A percentile compares a stretch with the other conserved stretches of the same genome.
phyloP scores from a whole-genome alignment of 2,329 filamentous ascomycete genomes.

The Sporothrix schenckii region DNA sequence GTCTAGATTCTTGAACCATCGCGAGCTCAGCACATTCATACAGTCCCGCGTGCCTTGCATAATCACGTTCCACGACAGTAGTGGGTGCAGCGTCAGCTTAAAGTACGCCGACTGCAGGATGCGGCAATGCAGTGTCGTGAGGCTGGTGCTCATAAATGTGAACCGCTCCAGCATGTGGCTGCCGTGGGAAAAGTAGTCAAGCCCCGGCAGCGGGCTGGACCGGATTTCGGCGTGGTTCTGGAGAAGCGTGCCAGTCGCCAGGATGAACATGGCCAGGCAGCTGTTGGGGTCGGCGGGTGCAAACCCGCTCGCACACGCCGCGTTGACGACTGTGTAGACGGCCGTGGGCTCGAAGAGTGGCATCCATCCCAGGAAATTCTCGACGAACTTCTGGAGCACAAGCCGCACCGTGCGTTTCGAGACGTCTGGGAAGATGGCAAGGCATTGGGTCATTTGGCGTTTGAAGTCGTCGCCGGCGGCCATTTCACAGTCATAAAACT shows the following conservation, averaged over 20 bases:
- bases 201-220: slow-evolving; percentile 28
- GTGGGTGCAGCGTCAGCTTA: slow-evolving; percentile 31
- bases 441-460: slow-evolving; percentile 20
- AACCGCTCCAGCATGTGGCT: slow-evolving; percentile 30
- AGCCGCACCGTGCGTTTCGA: slow-evolving; percentile 14
- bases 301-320: slow-evolving; percentile 22
- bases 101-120: slow-evolving; percentile 34
- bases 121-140: slow-evolving; percentile 33
- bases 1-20: slow-evolving; percentile 28
- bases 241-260: slow-evolving; percentile 32
- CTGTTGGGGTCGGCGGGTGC: slow-evolving; percentile 29
- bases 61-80: slow-evolving; percentile 34
- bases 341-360: slow-evolving; percentile 1
- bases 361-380: background rate
- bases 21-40: slow-evolving; percentile 32
- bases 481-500: slow-evolving; percentile 34
- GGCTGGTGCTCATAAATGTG: slow-evolving; percentile 29
- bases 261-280: slow-evolving; percentile 33
- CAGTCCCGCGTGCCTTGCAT: slow-evolving; percentile 31
- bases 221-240: slow-evolving; percentile 30
- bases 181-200: slow-evolving; percentile 33
- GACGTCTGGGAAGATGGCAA: slow-evolving; percentile 30
- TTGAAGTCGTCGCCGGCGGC: slow-evolving; percentile 31
- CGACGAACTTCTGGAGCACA: slow-evolving; percentile 6
- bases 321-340: slow-evolving; percentile 28